A percentile compares a stretch with the other conserved stretches of the same genome.
Conservation (phyloP, 164 flowering plant species). For the Umbellularia californica region DNA sequence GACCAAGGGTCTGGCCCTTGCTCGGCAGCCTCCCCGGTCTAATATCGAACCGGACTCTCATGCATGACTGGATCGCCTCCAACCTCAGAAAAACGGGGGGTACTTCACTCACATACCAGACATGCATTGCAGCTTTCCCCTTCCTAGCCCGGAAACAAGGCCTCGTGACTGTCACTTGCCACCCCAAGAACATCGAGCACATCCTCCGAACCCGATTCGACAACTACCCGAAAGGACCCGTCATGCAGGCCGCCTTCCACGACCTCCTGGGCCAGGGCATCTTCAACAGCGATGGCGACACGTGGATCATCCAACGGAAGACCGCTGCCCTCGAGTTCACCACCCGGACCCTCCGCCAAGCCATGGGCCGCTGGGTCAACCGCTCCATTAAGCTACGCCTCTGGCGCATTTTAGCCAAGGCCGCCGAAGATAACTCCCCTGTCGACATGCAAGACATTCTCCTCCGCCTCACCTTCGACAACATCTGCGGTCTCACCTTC, state of each 20-base stretch:
- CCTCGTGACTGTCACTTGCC: conserved; percentile 70
- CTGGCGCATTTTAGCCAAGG: conserved; percentile 56
- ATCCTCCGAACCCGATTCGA: conserved; percentile 75
- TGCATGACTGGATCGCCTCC: conserved; percentile 77
- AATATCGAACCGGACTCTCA: conserved; percentile 44
- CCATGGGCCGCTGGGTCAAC: conserved; percentile 92
- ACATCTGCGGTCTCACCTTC: conserved; percentile 83
- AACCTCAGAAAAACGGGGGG: conserved; percentile 47
- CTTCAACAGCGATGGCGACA: conserved; percentile 82
- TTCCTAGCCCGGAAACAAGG: conserved; percentile 58
- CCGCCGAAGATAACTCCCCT: conserved; percentile 25
- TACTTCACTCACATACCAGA: conserved; percentile 63
- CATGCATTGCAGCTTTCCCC: conserved; percentile 55
- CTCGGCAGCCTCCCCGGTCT: conserved; percentile 68
- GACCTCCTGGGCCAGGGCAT: conserved; percentile 87
- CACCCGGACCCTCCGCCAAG: conserved; percentile 77
- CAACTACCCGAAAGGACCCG: conserved; percentile 84
- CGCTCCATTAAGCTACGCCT: conserved; percentile 62
- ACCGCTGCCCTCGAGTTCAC: conserved; percentile 93
- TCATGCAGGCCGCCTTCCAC: conserved; percentile 73
- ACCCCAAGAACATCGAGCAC: conserved; percentile 85
- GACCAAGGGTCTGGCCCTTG: conserved; percentile 65
- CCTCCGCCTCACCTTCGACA: conserved; percentile 77
- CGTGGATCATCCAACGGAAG: conserved; percentile 82
- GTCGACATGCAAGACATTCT: conserved; percentile 80